These are phyloP conservation scores for thale cress (Arabidopsis thaliana) DNA, from an alignment of 345 rosid species.

Conservation along the genomic window TAIR10.1 NC_003071.7:9497501-9498000, in stretches of 20 bases:
- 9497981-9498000: not conserved
- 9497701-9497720: slow-evolving; percentile 32
- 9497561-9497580: not conserved
- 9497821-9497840: not conserved
- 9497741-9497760: not conserved
- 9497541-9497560: too few relatives aligned
- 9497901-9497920: not conserved
- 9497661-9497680: slow-evolving; percentile 25
- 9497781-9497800: not conserved
- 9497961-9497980: not conserved
- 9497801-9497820: not conserved
- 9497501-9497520: too few relatives aligned
- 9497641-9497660: slow-evolving; percentile 5
- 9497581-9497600: not conserved
- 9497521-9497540: too few relatives aligned
- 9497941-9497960: not conserved
- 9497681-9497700: slow-evolving; percentile 26
- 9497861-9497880: not conserved
- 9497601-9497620: slow-evolving; percentile 30
- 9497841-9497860: not conserved
- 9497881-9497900: not conserved
- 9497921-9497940: not conserved
- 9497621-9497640: slow-evolving; percentile 41
- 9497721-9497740: slow-evolving; percentile 3
- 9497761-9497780: not conserved